These are phyloP conservation scores for Hirsutella rhossiliensis DNA, from an alignment of 2,329 filamentous ascomycete species.

Conservation along the genomic window DNA sequence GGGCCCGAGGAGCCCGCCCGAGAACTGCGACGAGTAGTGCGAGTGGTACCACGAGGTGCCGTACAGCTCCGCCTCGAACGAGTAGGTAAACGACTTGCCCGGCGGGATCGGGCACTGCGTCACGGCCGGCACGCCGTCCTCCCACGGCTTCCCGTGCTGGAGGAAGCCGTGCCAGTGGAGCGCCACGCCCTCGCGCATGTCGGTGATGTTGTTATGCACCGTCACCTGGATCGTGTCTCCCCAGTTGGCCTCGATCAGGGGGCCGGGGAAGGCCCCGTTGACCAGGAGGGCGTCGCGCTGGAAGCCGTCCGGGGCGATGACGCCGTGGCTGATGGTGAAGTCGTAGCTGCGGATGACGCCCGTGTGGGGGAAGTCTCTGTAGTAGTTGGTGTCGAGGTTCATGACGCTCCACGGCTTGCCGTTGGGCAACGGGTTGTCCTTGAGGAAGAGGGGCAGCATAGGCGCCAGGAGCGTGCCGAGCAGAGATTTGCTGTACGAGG, in stretches of 20 bases:
- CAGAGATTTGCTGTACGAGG: constrained; percentile 20
- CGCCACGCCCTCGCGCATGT: constrained; percentile 31
- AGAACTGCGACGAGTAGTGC: constrained; percentile 46
- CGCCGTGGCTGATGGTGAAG: constrained; percentile 36
- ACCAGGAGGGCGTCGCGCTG: constrained; percentile 42
- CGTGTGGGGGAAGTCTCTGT: constrained; percentile 34
- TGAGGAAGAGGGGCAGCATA: constrained; percentile 29
- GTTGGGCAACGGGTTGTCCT: constrained; percentile 34
- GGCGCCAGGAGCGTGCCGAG: constrained; percentile 27
- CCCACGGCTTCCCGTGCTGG: constrained; percentile 34
- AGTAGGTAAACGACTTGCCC: constrained; percentile 40
- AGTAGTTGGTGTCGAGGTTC: constrained; percentile 36
- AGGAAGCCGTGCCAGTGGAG: constrained; percentile 45
- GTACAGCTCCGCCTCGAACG: constrained; percentile 39
- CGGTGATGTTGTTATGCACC: constrained; percentile 55
- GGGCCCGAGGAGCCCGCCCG: constrained; percentile 48
- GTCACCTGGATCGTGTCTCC: constrained; percentile 52
- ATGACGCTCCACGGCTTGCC: constrained; percentile 40
- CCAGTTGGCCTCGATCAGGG: constrained; percentile 52
- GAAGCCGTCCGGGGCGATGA: constrained; percentile 45
- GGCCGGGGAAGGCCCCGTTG: constrained; percentile 56
- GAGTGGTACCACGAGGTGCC: constrained; percentile 49
- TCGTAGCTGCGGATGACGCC: constrained; percentile 43
- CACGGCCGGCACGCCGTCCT: constrained; percentile 39
- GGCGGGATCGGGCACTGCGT: constrained; percentile 57